Evolutionary conservation across 768 basidiomycete genomes (phyloP).

Genomic region (Lentinula lateritia): DNA sequence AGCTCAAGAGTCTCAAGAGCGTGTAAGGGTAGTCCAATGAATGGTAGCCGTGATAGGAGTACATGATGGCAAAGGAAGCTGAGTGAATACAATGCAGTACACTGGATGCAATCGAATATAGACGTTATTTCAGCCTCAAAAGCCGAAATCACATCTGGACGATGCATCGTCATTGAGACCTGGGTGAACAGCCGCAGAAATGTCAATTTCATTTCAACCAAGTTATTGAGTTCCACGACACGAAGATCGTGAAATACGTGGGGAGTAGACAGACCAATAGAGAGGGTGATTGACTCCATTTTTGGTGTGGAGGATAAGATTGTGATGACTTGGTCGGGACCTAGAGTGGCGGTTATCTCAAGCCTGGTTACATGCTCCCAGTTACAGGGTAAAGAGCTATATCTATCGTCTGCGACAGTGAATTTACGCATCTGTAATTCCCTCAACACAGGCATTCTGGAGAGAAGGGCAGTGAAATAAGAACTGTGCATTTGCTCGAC

Average conservation of each 20-base stretch:
- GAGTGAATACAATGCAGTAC: not conserved
- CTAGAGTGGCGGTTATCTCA: not conserved
- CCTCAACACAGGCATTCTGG: not conserved
- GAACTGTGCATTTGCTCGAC: not conserved
- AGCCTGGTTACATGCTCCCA: not conserved
- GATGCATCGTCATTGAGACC: not conserved
- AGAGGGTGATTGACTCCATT: not conserved
- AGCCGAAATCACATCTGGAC: not conserved
- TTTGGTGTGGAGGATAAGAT: not conserved
- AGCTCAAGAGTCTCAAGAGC: not conserved
- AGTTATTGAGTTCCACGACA: not conserved
- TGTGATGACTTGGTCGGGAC: not conserved
- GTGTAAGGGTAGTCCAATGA: not conserved
- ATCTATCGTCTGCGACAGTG: not conserved
- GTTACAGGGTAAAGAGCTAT: not conserved
- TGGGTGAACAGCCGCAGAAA: not conserved
- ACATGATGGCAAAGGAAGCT: not conserved
- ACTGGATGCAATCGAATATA: not conserved
- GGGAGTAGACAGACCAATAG: not conserved
- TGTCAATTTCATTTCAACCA: not conserved
- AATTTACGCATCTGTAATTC: not conserved
- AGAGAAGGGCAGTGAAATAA: not conserved
- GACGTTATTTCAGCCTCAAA: not conserved
- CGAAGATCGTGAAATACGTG: not conserved
- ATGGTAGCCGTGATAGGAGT: not conserved